Evolutionary conservation across 148 eudicot species (phyloP).

Genomic region (Euryodendron excelsum): DNA sequence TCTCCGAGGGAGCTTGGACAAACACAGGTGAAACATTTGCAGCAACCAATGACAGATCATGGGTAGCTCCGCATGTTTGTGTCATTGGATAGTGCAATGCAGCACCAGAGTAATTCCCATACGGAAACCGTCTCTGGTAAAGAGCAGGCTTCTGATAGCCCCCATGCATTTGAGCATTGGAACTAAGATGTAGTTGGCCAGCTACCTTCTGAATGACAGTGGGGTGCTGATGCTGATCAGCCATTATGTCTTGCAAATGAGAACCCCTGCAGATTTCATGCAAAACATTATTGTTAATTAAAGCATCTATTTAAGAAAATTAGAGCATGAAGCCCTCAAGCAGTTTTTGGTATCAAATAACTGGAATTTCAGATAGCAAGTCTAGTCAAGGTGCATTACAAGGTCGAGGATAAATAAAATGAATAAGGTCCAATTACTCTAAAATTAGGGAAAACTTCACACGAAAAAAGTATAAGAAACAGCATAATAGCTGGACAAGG

Average conservation of each 20-base stretch:
- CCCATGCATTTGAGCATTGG: conserved; percentile 36
- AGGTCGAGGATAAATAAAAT: too few species aligned
- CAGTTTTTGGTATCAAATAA: not conserved
- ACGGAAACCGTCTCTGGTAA: conserved; percentile 39
- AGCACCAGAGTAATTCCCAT: conserved; percentile 45
- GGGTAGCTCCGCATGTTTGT: conserved; percentile 27
- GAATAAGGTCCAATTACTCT: too few species aligned
- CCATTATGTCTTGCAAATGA: conserved; percentile 35
- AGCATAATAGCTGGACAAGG: too few species aligned
- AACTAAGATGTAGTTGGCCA: conserved; percentile 39
- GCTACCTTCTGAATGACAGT: conserved; percentile 4
- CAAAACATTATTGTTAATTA: not conserved
- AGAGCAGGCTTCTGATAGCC: conserved; percentile 41
- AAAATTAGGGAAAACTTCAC: too few species aligned
- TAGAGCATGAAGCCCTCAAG: not conserved
- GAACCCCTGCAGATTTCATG: conserved; percentile 28
- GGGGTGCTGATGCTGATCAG: conserved; percentile 39
- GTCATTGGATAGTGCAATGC: conserved; percentile 45
- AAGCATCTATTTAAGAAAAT: not conserved
- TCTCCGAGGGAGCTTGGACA: conserved; percentile 72
- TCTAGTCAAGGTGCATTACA: too few species aligned
- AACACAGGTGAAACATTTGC: conserved; percentile 47
- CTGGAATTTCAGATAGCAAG: too few species aligned
- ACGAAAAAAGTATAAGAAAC: too few species aligned
- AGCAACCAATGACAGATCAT: conserved; percentile 39